Evolutionary conservation across 352 stramenopile genomes (phyloP).

Genomic region (Elongisporangium undulatum): DNA sequence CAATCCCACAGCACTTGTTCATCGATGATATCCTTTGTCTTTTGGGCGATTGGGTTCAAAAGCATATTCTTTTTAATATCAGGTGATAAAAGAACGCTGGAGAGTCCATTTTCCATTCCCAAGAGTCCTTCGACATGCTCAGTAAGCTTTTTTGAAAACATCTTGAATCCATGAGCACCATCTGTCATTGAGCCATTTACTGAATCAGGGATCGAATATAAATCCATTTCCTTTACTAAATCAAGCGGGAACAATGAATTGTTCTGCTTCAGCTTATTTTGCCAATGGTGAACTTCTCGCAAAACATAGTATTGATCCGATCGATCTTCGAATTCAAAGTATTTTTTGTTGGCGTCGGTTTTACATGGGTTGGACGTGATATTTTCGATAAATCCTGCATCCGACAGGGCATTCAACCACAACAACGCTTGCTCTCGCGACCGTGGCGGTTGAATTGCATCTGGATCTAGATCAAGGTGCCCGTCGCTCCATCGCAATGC

Average conservation of each 20-base stretch:
- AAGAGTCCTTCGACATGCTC: conserved; percentile 51
- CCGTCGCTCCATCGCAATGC: conserved; percentile 31
- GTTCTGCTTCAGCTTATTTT: conserved; percentile 16
- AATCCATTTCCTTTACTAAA: conserved; percentile 61
- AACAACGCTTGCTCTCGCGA: conserved; percentile 23
- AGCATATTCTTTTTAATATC: conserved; percentile 24
- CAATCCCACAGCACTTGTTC: conserved; percentile 53
- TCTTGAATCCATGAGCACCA: conserved; percentile 8
- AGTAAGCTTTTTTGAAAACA: conserved; percentile 58
- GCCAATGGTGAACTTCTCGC: conserved; percentile 48
- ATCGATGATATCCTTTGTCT: conserved; percentile 29
- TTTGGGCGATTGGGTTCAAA: conserved; percentile 32
- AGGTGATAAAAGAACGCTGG: conserved; percentile 38
- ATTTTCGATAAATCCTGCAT: conserved; percentile 59
- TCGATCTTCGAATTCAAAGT: conserved; percentile 39
- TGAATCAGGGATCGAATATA: conserved; percentile 14
- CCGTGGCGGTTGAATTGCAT: conserved; percentile 44
- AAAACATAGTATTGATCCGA: conserved; percentile 49
- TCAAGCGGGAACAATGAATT: conserved; percentile 62
- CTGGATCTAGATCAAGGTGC: conserved; percentile 26
- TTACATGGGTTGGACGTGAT: conserved; percentile 13
- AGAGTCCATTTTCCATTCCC: conserved; percentile 41
- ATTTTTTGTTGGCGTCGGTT: conserved; percentile 26
- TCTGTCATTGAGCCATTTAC: not conserved
- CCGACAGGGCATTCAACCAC: conserved; percentile 55